Evolutionary conservation across 306 rosid genomes (phyloP), one percentile per base, ranked within the genome.

Genomic region (Mimosa pudica): DNA sequence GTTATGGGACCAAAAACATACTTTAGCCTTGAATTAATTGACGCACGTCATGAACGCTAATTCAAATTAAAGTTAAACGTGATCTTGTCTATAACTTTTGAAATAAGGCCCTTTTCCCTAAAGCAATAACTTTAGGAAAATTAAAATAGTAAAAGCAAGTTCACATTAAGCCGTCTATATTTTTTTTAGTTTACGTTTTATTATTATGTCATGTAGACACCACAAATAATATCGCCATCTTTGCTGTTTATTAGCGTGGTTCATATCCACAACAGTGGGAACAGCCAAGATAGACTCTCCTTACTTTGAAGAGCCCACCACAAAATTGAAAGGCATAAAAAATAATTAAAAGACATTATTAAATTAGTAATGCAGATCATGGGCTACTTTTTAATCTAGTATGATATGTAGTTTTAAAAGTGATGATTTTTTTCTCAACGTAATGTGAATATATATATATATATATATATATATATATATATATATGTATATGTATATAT

Each of bases 211-310:
- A 36, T 17, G 84, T 80, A 83, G 85, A 85, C 47, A 70, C 87
- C 89, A 86, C 89, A 14, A 2, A 61, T 10, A 1, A 3, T 20
- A 58, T 30, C 67, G 41, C 67, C 41, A 10, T 10, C 17, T 11
- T 1, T 30, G 30, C 38, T 57, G 75, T 82, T 80, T 46, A 68
- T 51, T 80, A 70, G 48, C 83, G 70, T 86, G 85, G 61, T 78
- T 78, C 82, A 83, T 83, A 83, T 83, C 87, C 89, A 70, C 78
- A 83, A 38, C 75, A 83, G 85, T 77, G 79, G 87, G 85, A 77
- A 82, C 36, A 60, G 30, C 41, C 38, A 61, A 1, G 60, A 68
- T 77, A 68, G 79, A n/a, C 78, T 83, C 77, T 46, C 73, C 51
- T 80, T 73, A 54, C 74, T 83, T 83, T 83, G 84, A 55, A 14